Base-by-base conservation (phyloP, 2,329 filamentous ascomycete genomes). In the Thermoascus crustaceus region DNA sequence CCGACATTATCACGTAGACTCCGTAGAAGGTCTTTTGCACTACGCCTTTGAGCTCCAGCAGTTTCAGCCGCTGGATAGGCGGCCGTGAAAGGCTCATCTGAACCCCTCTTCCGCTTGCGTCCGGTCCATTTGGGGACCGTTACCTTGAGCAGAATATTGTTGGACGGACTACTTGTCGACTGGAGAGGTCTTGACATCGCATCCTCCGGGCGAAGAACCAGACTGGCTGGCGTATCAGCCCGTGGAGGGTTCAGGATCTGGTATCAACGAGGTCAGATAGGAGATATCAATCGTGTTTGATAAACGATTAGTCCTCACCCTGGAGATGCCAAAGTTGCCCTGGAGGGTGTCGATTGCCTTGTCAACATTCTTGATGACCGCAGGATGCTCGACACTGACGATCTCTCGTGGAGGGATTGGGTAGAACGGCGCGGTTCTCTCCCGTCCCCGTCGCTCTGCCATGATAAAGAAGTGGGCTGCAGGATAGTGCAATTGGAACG, bases 121-220 rank as follows among this genome's bases (percentile, higher is more conserved):
- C 88, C 88, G 2, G 87, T 95, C 37, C 85, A 72, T 58, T 80
- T 91, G 0, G 91, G 89, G 1, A 96, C 77, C 0, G 82, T 87
- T 37, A 98, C 72, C 56, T 87, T 88, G 35, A 98, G 69, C 13
- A 96, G 71, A 13, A 96, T 66, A 53, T 95, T 94, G 54, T 87
- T 85, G 7, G 85, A 83, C 13, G 75, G 65, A 20, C 80, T 75
- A 53, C 81, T 83, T 26, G 80, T 79, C 5, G 89, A 94, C 47
- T 82, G 69, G 41, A 94, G 68, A 6, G 85, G 84, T 47, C 82
- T 81, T 49, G 83, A 79, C 50, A 85, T 78, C 2, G 82, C 80
- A 57, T 93, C 86, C 44, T 86, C 75, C 16, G 83, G 84, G 14
- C 85, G 78, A 35, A 96, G 68, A 48, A 82, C 84, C n/a, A 94